phyloP scores from a whole-genome alignment of 768 basidiomycete genomes.

The Kwoniella newhampshirensis region DNA sequence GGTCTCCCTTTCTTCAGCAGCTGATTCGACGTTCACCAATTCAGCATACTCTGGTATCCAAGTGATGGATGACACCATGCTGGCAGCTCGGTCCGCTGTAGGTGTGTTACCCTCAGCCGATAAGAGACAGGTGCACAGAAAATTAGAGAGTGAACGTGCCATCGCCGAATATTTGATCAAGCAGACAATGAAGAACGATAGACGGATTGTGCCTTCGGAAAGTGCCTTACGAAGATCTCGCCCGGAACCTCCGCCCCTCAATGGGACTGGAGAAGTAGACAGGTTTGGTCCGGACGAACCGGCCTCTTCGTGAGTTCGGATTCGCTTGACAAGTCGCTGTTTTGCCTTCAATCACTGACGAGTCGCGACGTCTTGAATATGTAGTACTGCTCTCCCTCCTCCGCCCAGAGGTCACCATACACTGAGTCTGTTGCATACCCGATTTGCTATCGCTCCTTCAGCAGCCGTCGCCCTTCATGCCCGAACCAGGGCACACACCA shows the following conservation, averaged over 20 bases:
- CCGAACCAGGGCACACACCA: neutral
- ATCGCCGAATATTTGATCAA: constrained; percentile 33
- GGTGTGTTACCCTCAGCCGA: constrained; percentile 24
- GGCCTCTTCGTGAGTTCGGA: no score
- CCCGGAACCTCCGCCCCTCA: neutral
- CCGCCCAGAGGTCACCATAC: constrained; percentile 19
- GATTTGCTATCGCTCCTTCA: neutral
- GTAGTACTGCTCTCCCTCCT: constrained; percentile 17
- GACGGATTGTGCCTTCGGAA: constrained; percentile 30
- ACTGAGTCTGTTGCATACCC: constrained; percentile 11
- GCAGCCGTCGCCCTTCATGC: neutral
- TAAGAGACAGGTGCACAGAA: constrained; percentile 17
- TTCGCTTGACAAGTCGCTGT: no score
- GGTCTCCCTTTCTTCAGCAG: constrained; percentile 28
- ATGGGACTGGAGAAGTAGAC: constrained; percentile 1
- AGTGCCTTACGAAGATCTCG: no score
- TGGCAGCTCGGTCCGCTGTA: constrained; percentile 12
- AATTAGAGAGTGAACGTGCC: constrained; percentile 25
- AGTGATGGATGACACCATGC: constrained; percentile 16
- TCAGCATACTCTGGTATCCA: constrained; percentile 18
- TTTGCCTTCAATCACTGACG: no score
- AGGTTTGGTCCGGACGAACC: no score
- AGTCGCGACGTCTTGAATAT: neutral
- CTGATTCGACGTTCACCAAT: constrained; percentile 16
- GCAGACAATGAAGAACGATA: constrained; percentile 22